These are phyloP conservation scores for Exophiala sp. DNA, from an alignment of 2,329 filamentous ascomycete species.

Conservation along the genomic window DNA sequence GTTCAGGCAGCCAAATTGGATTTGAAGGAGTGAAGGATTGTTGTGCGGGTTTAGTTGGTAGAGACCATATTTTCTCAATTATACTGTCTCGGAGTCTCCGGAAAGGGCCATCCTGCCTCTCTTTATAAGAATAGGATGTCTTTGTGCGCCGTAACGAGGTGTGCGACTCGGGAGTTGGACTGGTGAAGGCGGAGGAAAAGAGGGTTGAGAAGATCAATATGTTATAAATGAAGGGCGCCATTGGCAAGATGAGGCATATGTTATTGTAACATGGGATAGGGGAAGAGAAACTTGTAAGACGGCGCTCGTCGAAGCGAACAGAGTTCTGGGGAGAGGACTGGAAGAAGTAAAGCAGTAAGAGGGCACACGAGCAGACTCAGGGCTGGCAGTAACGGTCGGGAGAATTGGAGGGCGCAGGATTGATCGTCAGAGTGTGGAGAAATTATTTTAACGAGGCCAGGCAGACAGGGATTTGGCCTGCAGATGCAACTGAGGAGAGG, in stretches of 20 bases:
- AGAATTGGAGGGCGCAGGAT: no score
- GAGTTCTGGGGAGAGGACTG: constrained; percentile 1
- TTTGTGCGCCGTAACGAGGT: constrained; percentile 2
- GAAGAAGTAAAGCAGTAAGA: not conserved
- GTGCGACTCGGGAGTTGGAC: constrained; percentile 16
- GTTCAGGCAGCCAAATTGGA: constrained; percentile 32
- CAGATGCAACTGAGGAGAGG: no score
- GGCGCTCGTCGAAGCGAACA: not conserved
- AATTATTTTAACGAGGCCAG: no score
- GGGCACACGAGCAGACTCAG: not conserved
- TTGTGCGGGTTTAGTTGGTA: constrained; percentile 31
- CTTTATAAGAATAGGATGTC: constrained; percentile 3
- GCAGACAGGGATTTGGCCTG: no score
- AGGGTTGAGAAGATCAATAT: constrained; percentile 13
- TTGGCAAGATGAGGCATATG: constrained; percentile 3
- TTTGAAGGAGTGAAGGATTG: constrained; percentile 23
- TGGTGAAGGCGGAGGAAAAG: constrained; percentile 8
- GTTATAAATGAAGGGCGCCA: constrained; percentile 16
- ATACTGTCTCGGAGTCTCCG: constrained; percentile 38
- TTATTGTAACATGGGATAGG: constrained; percentile 10
- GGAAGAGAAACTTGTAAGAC: not conserved
- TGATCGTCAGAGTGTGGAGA: no score
- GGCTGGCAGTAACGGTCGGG: not conserved
- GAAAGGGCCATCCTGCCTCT: constrained; percentile 16
- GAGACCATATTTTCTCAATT: constrained; percentile 44